Percentiles rank a stretch among this genome's conserved stretches.
Conservation (phyloP, 164 flowering plant species). For the Magnolia officinalis region DNA sequence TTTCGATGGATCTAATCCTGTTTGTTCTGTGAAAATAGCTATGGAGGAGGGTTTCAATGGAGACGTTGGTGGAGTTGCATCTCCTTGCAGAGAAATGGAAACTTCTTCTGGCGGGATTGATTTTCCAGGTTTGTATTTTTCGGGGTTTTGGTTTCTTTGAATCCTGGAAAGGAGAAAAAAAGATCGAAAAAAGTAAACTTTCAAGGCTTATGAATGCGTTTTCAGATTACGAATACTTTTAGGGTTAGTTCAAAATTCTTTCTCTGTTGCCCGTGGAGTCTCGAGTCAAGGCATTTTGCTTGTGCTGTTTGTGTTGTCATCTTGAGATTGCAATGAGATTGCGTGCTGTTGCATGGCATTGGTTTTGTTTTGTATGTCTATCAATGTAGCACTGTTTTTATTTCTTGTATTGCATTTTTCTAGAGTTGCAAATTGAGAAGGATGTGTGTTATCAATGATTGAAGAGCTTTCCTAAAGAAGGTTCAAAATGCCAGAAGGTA, state of each 20-base stretch:
- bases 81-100: slow-evolving; percentile 87
- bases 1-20: slow-evolving; percentile 4
- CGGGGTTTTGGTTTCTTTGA: background rate
- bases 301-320: too few relatives aligned
- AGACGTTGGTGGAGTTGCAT: slow-evolving; percentile 56
- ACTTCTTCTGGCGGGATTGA: slow-evolving; percentile 68
- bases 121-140: slow-evolving; percentile 61
- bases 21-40: slow-evolving; percentile 41
- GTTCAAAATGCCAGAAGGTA: too few relatives aligned
- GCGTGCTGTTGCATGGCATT: too few relatives aligned
- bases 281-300: too few relatives aligned
- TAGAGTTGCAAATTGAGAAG: too few relatives aligned
- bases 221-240: background rate
- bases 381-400: too few relatives aligned
- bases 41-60: slow-evolving; percentile 87
- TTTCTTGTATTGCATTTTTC: too few relatives aligned
- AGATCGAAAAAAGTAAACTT: too few relatives aligned
- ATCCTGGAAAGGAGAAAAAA: background rate
- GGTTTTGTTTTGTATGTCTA: too few relatives aligned
- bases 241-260: background rate
- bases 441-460: too few relatives aligned
- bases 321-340: too few relatives aligned
- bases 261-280: background rate
- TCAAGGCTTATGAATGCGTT: background rate
- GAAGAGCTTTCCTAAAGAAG: too few relatives aligned